Percentiles rank a stretch among this genome's conserved stretches.
Evolutionary conservation across 2,329 filamentous ascomycete species (phyloP).

Genomic region (Microcera coccophila): DNA sequence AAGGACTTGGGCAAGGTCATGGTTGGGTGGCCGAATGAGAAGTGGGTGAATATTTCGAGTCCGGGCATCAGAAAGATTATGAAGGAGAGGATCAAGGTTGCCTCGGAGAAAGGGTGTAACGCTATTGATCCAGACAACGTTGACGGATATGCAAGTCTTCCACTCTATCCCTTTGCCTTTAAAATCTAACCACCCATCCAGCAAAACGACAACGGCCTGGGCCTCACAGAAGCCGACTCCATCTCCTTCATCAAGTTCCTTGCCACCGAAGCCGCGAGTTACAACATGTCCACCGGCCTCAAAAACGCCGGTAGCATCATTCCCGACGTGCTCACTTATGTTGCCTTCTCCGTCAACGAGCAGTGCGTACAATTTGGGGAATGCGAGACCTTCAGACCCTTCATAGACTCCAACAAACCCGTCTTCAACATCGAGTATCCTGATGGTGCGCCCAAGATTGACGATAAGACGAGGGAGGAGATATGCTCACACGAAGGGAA

Average conservation of each 20-base stretch:
- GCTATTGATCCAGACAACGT: conserved; percentile 70
- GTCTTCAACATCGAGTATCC: conserved; percentile 74
- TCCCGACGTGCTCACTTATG: conserved; percentile 39
- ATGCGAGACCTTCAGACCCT: conserved; percentile 54
- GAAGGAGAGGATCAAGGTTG: conserved; percentile 55
- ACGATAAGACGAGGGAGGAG: conserved; percentile 28
- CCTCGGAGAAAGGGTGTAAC: conserved; percentile 60
- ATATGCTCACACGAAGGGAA: conserved; percentile 41
- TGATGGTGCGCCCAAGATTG: conserved; percentile 41
- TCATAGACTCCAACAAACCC: conserved; percentile 59
- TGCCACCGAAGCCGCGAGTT: conserved; percentile 47
- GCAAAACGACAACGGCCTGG: conserved; percentile 60
- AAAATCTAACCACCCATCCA: conserved; percentile 9
- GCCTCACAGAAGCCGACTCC: conserved; percentile 53
- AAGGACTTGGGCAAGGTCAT: conserved; percentile 56
- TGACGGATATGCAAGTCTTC: conserved; percentile 55
- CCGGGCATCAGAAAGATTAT: conserved; percentile 61
- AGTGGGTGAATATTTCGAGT: conserved; percentile 60
- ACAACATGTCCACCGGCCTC: conserved; percentile 59
- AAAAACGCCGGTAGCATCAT: conserved; percentile 67
- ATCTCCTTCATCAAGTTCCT: conserved; percentile 60
- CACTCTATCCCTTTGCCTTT: background rate
- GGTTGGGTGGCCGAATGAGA: conserved; percentile 63
- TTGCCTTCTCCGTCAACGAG: conserved; percentile 68
- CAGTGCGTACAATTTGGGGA: conserved; percentile 60